Evolutionary conservation across 352 stramenopile species (phyloP).

Genomic region (Peronospora belbahrii): DNA sequence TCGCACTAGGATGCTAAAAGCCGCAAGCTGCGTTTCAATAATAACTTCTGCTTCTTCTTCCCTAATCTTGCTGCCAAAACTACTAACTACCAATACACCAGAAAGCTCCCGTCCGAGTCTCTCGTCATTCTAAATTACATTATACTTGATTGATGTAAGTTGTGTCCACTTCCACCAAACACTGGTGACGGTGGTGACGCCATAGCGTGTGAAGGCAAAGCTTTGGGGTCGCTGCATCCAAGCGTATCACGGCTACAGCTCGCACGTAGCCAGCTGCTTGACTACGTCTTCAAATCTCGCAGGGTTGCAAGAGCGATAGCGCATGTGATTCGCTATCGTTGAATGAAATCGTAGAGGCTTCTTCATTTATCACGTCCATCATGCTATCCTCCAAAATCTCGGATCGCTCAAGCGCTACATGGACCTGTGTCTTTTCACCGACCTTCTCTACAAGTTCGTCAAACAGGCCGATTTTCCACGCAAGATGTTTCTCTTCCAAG

Average conservation of each 20-base stretch:
- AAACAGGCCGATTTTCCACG: slow-evolving; percentile 69
- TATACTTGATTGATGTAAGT: slow-evolving; percentile 31
- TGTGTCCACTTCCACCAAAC: slow-evolving; percentile 22
- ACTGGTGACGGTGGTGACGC: slow-evolving; percentile 14
- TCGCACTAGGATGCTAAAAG: slow-evolving; percentile 7
- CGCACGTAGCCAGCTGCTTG: slow-evolving; percentile 33
- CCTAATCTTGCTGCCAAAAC: slow-evolving; percentile 19
- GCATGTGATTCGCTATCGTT: slow-evolving; percentile 18
- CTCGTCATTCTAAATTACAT: slow-evolving; percentile 37
- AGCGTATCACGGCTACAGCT: slow-evolving; percentile 32
- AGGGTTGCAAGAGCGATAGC: slow-evolving; percentile 20
- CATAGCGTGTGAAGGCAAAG: slow-evolving; percentile 17
- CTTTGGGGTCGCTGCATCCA: background rate
- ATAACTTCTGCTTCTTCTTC: slow-evolving; percentile 20
- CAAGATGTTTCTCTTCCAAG: slow-evolving; percentile 63
- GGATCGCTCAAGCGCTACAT: slow-evolving; percentile 32
- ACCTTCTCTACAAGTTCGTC: slow-evolving; percentile 72
- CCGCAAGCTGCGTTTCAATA: slow-evolving; percentile 18
- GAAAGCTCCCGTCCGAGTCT: slow-evolving; percentile 19
- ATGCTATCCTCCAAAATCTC: slow-evolving; percentile 38
- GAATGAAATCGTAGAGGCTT: slow-evolving; percentile 27
- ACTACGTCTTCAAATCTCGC: slow-evolving; percentile 41
- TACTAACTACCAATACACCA: slow-evolving; percentile 33
- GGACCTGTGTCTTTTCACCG: slow-evolving; percentile 37
- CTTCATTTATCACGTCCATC: slow-evolving; percentile 35